Percentiles rank a stretch among this genome's conserved stretches.
Evolutionary conservation across 495 filamentous ascomycete genomes (phyloP).

Genomic region (Penicillium chermesinum): DNA sequence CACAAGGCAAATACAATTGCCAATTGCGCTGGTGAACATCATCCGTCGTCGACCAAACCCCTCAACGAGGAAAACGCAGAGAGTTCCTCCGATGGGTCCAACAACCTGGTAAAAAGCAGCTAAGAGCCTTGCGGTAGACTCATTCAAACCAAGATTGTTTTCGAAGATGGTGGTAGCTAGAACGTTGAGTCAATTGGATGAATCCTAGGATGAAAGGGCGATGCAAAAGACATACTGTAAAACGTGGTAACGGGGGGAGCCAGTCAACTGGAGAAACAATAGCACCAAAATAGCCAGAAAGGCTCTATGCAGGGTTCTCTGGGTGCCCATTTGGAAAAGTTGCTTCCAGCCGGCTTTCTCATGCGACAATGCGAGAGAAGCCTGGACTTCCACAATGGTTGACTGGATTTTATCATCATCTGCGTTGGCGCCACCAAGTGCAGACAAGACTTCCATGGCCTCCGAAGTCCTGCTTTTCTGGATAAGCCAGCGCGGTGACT

Average conservation of each 20-base stretch:
- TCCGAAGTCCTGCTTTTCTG: slow-evolving; percentile 28
- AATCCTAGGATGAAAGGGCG: not conserved
- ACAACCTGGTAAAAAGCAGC: slow-evolving; percentile 16
- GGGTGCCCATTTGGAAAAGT: slow-evolving; percentile 18
- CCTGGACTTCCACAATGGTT: slow-evolving; percentile 18
- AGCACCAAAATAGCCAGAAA: slow-evolving; percentile 13
- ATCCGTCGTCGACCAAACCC: slow-evolving; percentile 19
- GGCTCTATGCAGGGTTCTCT: slow-evolving; percentile 21
- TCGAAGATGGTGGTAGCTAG: slow-evolving; percentile 27
- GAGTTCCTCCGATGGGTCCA: slow-evolving; percentile 8
- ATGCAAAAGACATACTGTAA: slow-evolving; percentile 16
- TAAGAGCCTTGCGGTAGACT: slow-evolving; percentile 12
- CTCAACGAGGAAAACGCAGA: slow-evolving; percentile 20
- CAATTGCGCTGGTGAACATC: slow-evolving; percentile 19
- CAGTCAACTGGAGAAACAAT: slow-evolving; percentile 20
- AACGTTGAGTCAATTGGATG: slow-evolving; percentile 10
- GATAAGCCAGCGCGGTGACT: slow-evolving; percentile 45
- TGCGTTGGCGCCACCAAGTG: slow-evolving; percentile 33
- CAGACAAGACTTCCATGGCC: slow-evolving; percentile 31
- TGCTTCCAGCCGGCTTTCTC: slow-evolving; percentile 6
- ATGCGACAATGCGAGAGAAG: slow-evolving; percentile 12
- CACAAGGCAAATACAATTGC: slow-evolving; percentile 41
- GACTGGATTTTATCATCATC: slow-evolving; percentile 17
- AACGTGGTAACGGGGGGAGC: slow-evolving; percentile 22
- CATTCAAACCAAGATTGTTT: slow-evolving; percentile 9